phyloP scores from a whole-genome alignment of 805 yeast genomes.

The Candida parachauliodes region DNA sequence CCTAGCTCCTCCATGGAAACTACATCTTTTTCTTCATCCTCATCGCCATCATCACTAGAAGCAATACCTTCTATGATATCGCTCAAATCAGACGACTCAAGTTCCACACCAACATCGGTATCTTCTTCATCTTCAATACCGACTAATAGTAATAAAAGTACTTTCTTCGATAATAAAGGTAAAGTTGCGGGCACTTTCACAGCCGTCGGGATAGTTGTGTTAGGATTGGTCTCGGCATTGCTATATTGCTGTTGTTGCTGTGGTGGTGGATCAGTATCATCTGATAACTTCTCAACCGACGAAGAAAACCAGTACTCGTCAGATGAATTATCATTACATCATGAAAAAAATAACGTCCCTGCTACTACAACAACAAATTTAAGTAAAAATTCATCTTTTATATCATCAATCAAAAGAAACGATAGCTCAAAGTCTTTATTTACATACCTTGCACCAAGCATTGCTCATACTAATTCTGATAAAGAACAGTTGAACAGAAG shows the following conservation, averaged over 20 bases:
- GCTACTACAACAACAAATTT: neutral
- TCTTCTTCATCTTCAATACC: slow-evolving; percentile 16
- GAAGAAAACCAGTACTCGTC: slow-evolving; percentile 38
- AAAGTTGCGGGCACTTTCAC: slow-evolving; percentile 85
- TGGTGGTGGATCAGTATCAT: slow-evolving; percentile 9
- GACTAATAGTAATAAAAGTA: slow-evolving; percentile 13
- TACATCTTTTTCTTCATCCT: slow-evolving; percentile 5
- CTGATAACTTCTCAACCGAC: slow-evolving; percentile 28
- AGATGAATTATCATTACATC: slow-evolving; percentile 23
- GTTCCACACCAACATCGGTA: slow-evolving; percentile 16
- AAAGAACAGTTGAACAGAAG: slow-evolving; percentile 22
- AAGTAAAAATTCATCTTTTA: slow-evolving; percentile 7
- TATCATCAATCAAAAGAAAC: slow-evolving; percentile 24
- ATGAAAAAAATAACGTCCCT: slow-evolving; percentile 14
- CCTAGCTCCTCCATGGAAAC: slow-evolving; percentile 7
- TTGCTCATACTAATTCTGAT: slow-evolving; percentile 9
- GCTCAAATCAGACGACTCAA: slow-evolving; percentile 11
- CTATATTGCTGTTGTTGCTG: slow-evolving; percentile 36
- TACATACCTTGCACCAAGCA: slow-evolving; percentile 18
- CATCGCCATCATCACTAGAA: neutral
- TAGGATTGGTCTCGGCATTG: slow-evolving; percentile 41
- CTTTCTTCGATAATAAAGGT: slow-evolving; percentile 67
- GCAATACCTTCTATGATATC: neutral
- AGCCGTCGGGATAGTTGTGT: slow-evolving; percentile 65
- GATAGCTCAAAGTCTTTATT: slow-evolving; percentile 34